Evolutionary conservation across 768 basidiomycete genomes (phyloP).

Genomic region (Mycena alexandri): DNA sequence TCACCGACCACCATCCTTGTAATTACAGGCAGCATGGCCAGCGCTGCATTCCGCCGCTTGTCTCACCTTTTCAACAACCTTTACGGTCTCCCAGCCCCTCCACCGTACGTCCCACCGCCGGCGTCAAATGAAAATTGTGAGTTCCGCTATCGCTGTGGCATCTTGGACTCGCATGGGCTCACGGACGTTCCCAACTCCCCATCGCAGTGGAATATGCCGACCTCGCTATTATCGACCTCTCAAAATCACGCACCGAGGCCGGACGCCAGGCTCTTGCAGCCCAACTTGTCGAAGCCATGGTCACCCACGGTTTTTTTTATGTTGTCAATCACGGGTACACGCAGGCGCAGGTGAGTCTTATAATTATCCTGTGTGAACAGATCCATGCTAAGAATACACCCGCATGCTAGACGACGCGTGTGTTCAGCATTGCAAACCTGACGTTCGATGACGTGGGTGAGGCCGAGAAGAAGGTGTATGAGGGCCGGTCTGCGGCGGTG

Average conservation of each 20-base stretch:
- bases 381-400: no score
- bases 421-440: slow-evolving; percentile 63
- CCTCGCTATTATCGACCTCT: slow-evolving; percentile 54
- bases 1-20: no score
- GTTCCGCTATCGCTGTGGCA: no score
- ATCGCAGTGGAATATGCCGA: slow-evolving; percentile 57
- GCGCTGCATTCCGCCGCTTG: slow-evolving; percentile 8
- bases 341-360: slow-evolving; percentile 53
- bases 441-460: slow-evolving; percentile 54
- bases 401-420: slow-evolving; percentile 59
- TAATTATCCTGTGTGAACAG: no score
- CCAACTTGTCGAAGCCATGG: slow-evolving; percentile 51
- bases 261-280: slow-evolving; percentile 44
- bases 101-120: slow-evolving; percentile 23
- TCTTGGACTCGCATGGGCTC: background rate
- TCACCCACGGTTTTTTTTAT: slow-evolving; percentile 58
- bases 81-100: slow-evolving; percentile 5
- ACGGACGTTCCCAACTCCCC: background rate
- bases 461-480: slow-evolving; percentile 58
- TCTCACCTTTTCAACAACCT: background rate
- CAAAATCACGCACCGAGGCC: slow-evolving; percentile 44
- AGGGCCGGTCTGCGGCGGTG: slow-evolving; percentile 56
- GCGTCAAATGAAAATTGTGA: background rate
- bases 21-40: slow-evolving; percentile 19
- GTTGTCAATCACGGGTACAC: slow-evolving; percentile 63